These are phyloP conservation scores for Prunus yedoensis DNA, from an alignment of 331 rosid species.

Conservation along the genomic window DNA sequence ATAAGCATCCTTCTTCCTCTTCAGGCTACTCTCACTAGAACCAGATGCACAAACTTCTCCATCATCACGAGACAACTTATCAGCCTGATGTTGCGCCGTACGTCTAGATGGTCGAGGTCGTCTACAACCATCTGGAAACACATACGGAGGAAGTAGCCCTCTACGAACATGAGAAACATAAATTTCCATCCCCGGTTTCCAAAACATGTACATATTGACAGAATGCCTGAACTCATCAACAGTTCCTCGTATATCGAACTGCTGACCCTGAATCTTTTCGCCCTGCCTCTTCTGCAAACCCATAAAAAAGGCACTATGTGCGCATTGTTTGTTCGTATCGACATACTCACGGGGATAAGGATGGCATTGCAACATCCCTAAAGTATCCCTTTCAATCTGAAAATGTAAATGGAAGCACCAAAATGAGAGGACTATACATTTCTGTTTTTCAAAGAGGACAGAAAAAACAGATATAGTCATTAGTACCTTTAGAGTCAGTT, in stretches of 20 bases:
- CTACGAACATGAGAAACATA: constrained; percentile 86
- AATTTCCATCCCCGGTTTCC: constrained; percentile 92
- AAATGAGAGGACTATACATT: not conserved
- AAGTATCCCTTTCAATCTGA: constrained; percentile 93
- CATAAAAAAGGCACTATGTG: constrained; percentile 85
- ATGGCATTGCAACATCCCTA: constrained; percentile 90
- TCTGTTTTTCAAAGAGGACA: not conserved
- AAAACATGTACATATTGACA: constrained; percentile 61
- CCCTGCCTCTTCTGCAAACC: constrained; percentile 92
- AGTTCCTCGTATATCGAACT: constrained; percentile 85
- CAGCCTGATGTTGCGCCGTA: constrained; percentile 25
- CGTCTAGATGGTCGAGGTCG: constrained; percentile 52
- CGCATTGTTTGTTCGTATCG: constrained; percentile 66
- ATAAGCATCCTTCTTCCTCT: constrained; percentile 19
- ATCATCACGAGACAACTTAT: constrained; percentile 12
- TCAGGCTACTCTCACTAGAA: constrained; percentile 12
- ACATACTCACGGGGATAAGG: constrained; percentile 78
- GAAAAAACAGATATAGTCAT: constrained; percentile 8
- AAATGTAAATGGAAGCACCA: constrained; percentile 15
- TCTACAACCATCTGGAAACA: constrained; percentile 77
- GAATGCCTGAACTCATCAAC: constrained; percentile 88
- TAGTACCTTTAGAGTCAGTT: constrained; percentile 72
- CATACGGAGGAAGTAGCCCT: constrained; percentile 75
- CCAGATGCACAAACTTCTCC: constrained; percentile 8
- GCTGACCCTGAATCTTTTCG: constrained; percentile 76